Base-by-base conservation (phyloP, 192 early-diverging fungal species). In the Coemansia sp. region DNA sequence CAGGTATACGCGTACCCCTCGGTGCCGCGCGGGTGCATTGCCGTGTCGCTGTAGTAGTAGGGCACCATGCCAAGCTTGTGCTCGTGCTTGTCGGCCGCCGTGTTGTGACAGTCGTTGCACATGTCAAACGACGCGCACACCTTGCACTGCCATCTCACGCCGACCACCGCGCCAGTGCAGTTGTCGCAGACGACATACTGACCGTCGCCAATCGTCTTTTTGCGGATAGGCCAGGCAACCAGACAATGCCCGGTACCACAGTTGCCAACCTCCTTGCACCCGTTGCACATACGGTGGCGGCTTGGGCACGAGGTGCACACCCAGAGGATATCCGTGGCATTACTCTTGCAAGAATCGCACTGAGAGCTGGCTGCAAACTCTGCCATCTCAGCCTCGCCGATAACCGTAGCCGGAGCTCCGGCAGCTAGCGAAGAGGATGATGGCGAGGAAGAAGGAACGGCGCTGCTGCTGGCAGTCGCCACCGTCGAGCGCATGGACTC, bases 71-170 rank as follows among this genome's bases (percentile, higher is more conserved):
- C 45, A 5, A 31, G 24, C 29, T 56, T 32, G 41, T 70, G 75
- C 61, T 56, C 45, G 51, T 82, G 80, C 59, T 68, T 34, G 67
- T 77, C 70, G 11, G 19, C 39, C 0, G 62, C 11, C 31, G 59
- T 58, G 45, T 75, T 65, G 64, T 84, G 81, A 42, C 90, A 91
- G 60, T 86, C 87, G 50, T 77, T 83, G 13, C 53, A 56, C 12
- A 87, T 64, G 72, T 91, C 90, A 70, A 84, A 90, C 51, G 88
- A 80, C 22, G 67, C 20, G 61, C 90, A 91, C 55, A 86, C 81
- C 17, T 4, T 44, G 62, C 90, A 91, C 61, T 82, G 75, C 85
- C 85, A 87, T 39, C 85, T 77, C 29, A 82, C 60, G 2, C 74
- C 76, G 9, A 73, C 69, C 9, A 87, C 86, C 12, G 75, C 76